A percentile compares a stretch with the other conserved stretches of the same genome.
These are phyloP conservation scores for Cordyceps tenuipes DNA, from an alignment of 2,329 filamentous ascomycete genomes.

Conservation along the genomic window DNA sequence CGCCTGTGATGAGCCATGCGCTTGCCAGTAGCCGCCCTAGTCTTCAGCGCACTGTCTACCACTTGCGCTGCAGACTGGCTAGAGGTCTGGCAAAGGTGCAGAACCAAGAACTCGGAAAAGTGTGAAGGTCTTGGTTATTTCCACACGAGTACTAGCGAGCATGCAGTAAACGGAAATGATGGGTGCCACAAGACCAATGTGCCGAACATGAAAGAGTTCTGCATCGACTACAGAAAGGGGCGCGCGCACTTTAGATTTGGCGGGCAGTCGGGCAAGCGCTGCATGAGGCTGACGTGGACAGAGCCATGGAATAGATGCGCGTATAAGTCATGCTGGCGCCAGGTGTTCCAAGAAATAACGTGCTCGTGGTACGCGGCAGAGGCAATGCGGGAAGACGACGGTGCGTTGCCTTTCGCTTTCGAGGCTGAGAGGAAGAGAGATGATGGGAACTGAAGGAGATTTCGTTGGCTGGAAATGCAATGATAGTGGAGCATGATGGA, in stretches of 20 bases:
- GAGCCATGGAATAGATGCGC: background rate
- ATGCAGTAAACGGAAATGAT: slow-evolving; percentile 8
- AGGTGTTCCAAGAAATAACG: background rate
- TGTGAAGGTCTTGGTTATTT: slow-evolving; percentile 16
- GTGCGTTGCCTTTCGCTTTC: background rate
- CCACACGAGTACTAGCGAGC: slow-evolving; percentile 17
- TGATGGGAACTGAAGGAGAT: background rate
- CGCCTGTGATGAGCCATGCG: background rate
- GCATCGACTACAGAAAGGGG: slow-evolving; percentile 7
- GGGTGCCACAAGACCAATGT: slow-evolving; percentile 12
- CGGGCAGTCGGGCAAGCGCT: slow-evolving; percentile 12
- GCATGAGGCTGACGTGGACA: background rate
- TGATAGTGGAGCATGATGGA: background rate
- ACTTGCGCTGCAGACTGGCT: background rate
- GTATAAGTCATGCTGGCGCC: background rate
- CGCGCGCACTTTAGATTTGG: slow-evolving; percentile 11
- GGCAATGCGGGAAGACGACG: slow-evolving; percentile 7
- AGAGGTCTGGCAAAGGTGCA: background rate
- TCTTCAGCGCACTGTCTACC: background rate
- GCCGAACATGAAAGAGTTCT: slow-evolving; percentile 11
- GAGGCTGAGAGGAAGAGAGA: background rate
- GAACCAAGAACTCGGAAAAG: background rate
- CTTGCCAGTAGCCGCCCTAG: background rate
- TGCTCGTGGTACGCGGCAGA: slow-evolving; percentile 1
- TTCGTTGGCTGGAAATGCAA: background rate